Conservation (phyloP, 2,329 filamentous ascomycete species). For the Monilinia fructicola region DNA sequence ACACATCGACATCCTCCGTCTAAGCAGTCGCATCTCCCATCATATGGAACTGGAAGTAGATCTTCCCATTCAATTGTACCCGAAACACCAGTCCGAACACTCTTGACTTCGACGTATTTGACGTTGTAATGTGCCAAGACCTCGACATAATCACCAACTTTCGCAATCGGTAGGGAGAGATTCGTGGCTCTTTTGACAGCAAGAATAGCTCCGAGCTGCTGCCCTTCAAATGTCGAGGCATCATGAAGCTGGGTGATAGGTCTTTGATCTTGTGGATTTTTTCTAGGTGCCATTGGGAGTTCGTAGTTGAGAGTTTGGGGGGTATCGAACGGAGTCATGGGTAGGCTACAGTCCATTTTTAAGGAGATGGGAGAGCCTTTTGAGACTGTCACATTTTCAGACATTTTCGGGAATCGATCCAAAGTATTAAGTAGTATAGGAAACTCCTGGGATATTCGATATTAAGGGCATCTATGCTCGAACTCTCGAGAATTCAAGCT, state of each 20-base stretch:
- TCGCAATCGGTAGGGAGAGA: neutral
- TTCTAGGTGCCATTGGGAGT: neutral
- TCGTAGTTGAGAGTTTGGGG: neutral
- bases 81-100: constrained; percentile 11
- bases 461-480: neutral
- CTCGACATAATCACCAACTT: constrained; percentile 17
- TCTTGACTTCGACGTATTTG: neutral
- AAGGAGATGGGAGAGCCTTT: neutral
- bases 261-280: neutral
- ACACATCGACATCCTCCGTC: constrained; percentile 12
- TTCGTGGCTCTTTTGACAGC: neutral
- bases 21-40: constrained; percentile 14
- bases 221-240: constrained; percentile 1
- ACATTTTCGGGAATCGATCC: neutral
- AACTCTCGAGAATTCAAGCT: neutral
- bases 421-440: neutral
- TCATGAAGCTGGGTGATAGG: neutral
- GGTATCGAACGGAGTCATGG: neutral
- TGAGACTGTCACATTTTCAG: neutral
- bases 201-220: constrained; percentile 12
- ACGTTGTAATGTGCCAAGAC: neutral
- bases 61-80: constrained; percentile 11
- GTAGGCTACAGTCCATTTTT: constrained; percentile 4
- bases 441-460: neutral
- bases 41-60: constrained; percentile 12